Evolutionary conservation across 2,329 filamentous ascomycete species (phyloP), one percentile per base, ranked within the genome.

Genomic region (Hypoxylon rubiginosum): DNA sequence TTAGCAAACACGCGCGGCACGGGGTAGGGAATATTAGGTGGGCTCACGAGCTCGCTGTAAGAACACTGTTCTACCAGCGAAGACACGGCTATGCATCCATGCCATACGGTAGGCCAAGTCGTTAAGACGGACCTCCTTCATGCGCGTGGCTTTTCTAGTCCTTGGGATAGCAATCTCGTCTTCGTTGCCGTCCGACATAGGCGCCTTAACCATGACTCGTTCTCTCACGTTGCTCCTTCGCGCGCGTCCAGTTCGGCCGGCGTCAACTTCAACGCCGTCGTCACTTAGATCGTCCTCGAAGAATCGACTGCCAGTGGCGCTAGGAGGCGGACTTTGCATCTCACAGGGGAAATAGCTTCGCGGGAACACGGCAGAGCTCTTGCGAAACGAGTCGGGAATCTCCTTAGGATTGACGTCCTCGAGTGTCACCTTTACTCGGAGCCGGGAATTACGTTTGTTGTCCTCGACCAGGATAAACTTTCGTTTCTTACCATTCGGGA

Each of bases 381-480:
- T 94, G 71, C 95, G 92, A 82, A 97, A 97, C 15, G 93, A 96
- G 79, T 98, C 95, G 1, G 95, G 95, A 76, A 98, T 97, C 80
- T 98, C 95, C 75, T 94, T 91, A 82, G 96, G 97, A 77, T 97
- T 92, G 72, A 97, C 94, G 48, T 91, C 90, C 76, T 97, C 93
- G n/a, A 99, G 88, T 68, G 92, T 96, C 55, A 97, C 94, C 67
- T 94, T 91, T 49, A 98, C 94, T 15, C 95, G 90, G 1, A 97
- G 90, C 45, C 94, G 88, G 54, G 89, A 91, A 56, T 91, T 91
- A 36, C 93, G 91, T 67, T 94, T 91, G 56, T 89, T 90, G 78
- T 98, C 95, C 71, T 97, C 94, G 28, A 98, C 94, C 9, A 98
- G 88, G 72, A 98, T 97, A 79, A 98, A 98, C 80, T 97, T 98